Evolutionary conservation across 2,329 filamentous ascomycete species (phyloP).

Genomic region (Aspergillus hortae): DNA sequence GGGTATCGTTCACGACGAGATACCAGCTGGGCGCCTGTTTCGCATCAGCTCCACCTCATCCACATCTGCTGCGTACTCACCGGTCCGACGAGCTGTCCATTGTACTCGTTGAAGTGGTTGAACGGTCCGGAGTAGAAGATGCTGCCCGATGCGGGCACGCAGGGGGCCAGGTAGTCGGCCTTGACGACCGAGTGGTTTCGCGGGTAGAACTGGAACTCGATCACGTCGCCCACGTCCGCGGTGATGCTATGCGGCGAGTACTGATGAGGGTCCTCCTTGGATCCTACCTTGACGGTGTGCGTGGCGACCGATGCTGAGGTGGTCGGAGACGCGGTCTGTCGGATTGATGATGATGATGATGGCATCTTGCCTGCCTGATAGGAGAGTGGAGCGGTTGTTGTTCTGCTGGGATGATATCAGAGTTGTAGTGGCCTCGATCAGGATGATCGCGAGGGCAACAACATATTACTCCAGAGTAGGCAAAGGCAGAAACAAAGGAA

Average conservation of each 20-base stretch:
- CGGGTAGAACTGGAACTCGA: slow-evolving; percentile 60
- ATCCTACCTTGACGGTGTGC: slow-evolving; percentile 34
- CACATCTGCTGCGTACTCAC: slow-evolving; percentile 19
- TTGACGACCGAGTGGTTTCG: slow-evolving; percentile 62
- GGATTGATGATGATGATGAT: neutral
- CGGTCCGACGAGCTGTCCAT: slow-evolving; percentile 38
- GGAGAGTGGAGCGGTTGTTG: neutral
- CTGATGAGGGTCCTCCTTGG: slow-evolving; percentile 27
- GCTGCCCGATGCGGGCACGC: slow-evolving; percentile 50
- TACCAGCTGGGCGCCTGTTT: slow-evolving; percentile 35
- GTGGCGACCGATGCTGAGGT: slow-evolving; percentile 21
- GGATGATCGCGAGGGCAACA: no score
- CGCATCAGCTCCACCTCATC: neutral
- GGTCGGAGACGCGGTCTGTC: neutral
- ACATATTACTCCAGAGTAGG: no score
- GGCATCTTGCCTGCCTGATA: no score
- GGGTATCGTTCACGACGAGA: slow-evolving; percentile 55
- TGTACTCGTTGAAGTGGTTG: slow-evolving; percentile 47
- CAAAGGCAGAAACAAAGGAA: no score
- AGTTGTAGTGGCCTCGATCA: no score
- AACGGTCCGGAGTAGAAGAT: slow-evolving; percentile 31
- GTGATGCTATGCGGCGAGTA: slow-evolving; percentile 28
- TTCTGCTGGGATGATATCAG: no score
- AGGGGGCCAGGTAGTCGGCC: slow-evolving; percentile 58
- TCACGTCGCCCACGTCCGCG: slow-evolving; percentile 29